Base-by-base conservation (phyloP, 768 basidiomycete species). In the Xerocomellus amylosporus region DNA sequence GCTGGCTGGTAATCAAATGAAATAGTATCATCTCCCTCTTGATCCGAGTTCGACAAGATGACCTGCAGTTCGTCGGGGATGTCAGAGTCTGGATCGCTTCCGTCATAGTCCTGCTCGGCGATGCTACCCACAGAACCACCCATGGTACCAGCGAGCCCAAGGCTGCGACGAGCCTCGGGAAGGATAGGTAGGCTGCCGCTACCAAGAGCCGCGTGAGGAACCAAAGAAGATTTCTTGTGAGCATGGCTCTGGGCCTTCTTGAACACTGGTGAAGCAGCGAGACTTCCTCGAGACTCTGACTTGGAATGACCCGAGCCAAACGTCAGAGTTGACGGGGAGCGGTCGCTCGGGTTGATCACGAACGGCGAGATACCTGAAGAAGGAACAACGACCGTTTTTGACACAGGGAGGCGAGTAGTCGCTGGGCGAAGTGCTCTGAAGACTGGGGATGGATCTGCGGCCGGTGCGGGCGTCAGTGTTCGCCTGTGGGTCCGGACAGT, bases 1-100 rank as follows among this genome's bases (percentile, higher is more conserved):
- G 26, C 30, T 8, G 37, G 6, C n/a, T 53, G 30, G 36, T n/a
- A 60, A 42, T 57, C 33, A 50, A 65, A 71, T 7, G 72, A 73
- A 62, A 72, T 54, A 5, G 76, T 79, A 40, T 82, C 79, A 2
- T 78, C 75, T 8, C 66, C 67, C 31, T 71, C 73, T 19, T 70
- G 68, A 53, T 76, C 58, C 49, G 76, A 61, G 67, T 73, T 64
- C 0, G 75, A 75, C 24, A 92, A 67, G 44, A 92, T 83, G 22
- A 75, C 74, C 58, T 84, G 83, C 51, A 92, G 66, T 67, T 92
- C 90, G 39, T 87, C 81, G 1, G 90, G 88, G n/a, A 91, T 87
- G 61, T 93, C 88, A 2, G 85, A 87, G 65, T 90, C 85, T 0
- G 81, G 86, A 62, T 89, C 85, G 9, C 80, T 80, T 3, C 72